phyloP scores from a whole-genome alignment of 768 basidiomycete species.

The Dentipellis sp. region DNA sequence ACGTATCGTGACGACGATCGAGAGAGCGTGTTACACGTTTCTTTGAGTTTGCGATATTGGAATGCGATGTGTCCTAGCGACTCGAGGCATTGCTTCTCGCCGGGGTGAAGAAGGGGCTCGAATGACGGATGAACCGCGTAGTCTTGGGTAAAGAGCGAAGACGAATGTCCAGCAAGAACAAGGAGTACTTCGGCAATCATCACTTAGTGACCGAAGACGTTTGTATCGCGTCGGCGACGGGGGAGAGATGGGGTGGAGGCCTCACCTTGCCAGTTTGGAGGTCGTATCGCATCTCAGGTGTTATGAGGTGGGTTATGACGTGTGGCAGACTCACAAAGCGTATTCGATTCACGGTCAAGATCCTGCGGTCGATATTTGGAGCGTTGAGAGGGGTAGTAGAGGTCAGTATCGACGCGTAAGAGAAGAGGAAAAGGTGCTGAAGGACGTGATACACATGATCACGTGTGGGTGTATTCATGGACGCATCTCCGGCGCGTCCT shows the following conservation, averaged over 20 bases:
- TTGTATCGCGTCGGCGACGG: not conserved
- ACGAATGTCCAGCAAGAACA: conserved; percentile 79
- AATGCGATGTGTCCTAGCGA: conserved; percentile 65
- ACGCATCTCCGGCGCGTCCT: too few species aligned
- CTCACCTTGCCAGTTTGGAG: too few species aligned
- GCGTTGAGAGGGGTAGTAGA: too few species aligned
- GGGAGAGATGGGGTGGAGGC: not conserved
- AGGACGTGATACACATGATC: too few species aligned
- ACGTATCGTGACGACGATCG: conserved; percentile 66
- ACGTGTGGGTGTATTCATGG: too few species aligned
- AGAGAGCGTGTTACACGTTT: conserved; percentile 39
- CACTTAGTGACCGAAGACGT: not conserved
- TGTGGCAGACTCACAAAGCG: too few species aligned
- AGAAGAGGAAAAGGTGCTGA: too few species aligned
- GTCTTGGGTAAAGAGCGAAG: conserved; percentile 67
- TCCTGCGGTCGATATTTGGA: too few species aligned
- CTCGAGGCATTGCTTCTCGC: conserved; percentile 80
- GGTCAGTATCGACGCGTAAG: too few species aligned
- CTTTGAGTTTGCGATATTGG: conserved; percentile 66
- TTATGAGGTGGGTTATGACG: too few species aligned
- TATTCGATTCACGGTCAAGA: too few species aligned
- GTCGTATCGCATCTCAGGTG: too few species aligned
- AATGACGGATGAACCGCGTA: conserved; percentile 56
- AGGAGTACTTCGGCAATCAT: conserved; percentile 91
- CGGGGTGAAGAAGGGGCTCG: conserved; percentile 71